Base-by-base conservation (phyloP, 2,329 filamentous ascomycete genomes). In the Sphaerulina populicola region DNA sequence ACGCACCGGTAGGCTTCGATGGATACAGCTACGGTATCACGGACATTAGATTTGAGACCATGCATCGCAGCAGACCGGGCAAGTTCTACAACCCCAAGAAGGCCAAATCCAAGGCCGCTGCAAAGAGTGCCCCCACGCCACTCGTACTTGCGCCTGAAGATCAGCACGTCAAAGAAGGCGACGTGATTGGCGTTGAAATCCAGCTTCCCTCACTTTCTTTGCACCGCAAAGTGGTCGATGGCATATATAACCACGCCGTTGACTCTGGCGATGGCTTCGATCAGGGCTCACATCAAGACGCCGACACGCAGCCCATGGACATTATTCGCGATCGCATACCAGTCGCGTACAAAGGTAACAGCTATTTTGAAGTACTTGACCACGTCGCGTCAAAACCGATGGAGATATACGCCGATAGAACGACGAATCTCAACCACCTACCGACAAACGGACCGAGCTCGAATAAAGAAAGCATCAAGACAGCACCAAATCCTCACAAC, bases 271-370 rank as follows among this genome's bases (percentile, higher is more conserved):
- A 83, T 53, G 73, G 73, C 33, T 75, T 76, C 57, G 74, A 79
- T 27, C 56, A 62, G 15, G 47, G 57, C 11, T 45, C 44, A 21
- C 47, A 54, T 36, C 52, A 52, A 51, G 18, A 55, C 52, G 35
- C 56, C 49, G 31, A 66, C 63, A 47, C 69, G 73, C 14, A 77
- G 0, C 75, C 80, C 54, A 72, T 81, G 12, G 93, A 97, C 67
- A 86, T 97, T 56, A 87, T 98, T 53, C 88, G 94, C 56, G 94
- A 98, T 68, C 86, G 93, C 44, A 88, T 96, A 40, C 90, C 93
- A 1, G 94, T 97, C 59, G 83, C 90, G 8, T 94, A 94, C 74
- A 96, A 95, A 69, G 82, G 85, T 38, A 88, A 94, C 67, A 85
- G 90, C 47, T 95, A 94, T 72, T 96, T 95, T 68, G 91, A 97